Evolutionary conservation across 2,329 filamentous ascomycete genomes (phyloP).

Genomic region (Nemania sp.): DNA sequence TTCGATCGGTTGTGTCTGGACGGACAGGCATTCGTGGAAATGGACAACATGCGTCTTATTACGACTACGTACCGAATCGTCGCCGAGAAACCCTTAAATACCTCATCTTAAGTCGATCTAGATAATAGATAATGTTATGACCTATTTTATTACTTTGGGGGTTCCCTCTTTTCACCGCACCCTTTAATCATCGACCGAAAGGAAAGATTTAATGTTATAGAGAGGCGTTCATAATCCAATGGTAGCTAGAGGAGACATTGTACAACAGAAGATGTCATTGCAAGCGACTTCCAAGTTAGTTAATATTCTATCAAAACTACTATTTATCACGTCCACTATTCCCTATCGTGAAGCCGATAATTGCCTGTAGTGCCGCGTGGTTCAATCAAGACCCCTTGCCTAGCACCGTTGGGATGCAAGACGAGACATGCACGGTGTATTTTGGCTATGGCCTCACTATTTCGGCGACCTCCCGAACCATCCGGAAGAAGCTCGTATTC

Average conservation of each 20-base stretch:
- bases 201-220: slow-evolving; percentile 16
- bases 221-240: slow-evolving; percentile 19
- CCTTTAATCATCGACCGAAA: background rate
- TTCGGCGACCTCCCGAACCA: no score
- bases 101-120: background rate
- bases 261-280: slow-evolving; percentile 27
- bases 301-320: slow-evolving; percentile 24
- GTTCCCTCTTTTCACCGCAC: background rate
- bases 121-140: background rate
- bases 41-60: slow-evolving; percentile 65
- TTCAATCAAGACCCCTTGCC: background rate
- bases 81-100: slow-evolving; percentile 56
- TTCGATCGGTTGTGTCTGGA: slow-evolving; percentile 66
- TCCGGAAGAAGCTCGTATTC: no score
- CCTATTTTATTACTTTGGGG: background rate
- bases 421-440: background rate
- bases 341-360: background rate
- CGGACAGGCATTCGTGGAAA: slow-evolving; percentile 66
- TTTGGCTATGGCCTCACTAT: no score
- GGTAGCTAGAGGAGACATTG: slow-evolving; percentile 22
- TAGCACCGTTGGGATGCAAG: background rate
- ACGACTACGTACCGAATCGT: slow-evolving; percentile 66
- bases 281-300: slow-evolving; percentile 21
- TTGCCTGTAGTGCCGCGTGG: background rate
- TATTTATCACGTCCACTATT: background rate